Evolutionary conservation across 768 basidiomycete species (phyloP), one percentile per base, ranked within the genome.

Genomic region (Dioszegia aurantiaca): DNA sequence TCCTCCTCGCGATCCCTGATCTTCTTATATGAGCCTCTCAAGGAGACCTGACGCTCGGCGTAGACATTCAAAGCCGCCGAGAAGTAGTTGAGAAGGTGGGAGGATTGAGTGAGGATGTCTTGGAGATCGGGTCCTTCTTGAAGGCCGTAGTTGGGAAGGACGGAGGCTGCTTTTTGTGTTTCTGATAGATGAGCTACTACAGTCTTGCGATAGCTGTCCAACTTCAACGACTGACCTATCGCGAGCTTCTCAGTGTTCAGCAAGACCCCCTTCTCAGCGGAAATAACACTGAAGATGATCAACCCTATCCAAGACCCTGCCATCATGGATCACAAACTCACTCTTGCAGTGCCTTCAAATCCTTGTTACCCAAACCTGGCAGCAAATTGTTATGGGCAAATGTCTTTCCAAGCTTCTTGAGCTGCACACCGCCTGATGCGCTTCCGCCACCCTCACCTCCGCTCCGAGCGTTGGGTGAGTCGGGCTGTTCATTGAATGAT

Each of bases 351-450:
- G 86, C 84, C 26, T 86, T 79, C 3, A 92, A 77, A 73, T 93
- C 91, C 67, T 85, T 84, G 73, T 90, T 91, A 1, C 83, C 83
- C 17, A 80, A 79, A 0, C 84, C 80, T 41, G 90, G 87, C 5
- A 92, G 79, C 3, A 88, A 87, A 1, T 89, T 86, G 70, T 90
- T 91, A 77, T 94, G 91, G 1, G 91, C 91, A 74, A 94, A 83
- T 77, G 86, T 89, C 36, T 86, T 72, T 21, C 65, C 65, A 11
- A 72, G 33, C 41, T 64, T 64, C 44, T 58, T 60, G 4, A 53
- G 39, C 51, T 53, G 51, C 24, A 40, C 51, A 11, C 51, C 51
- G 16, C 61, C 58, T 14, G n/a, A n/a, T n/a, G 61, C 51, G 27
- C 37, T 26, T 4, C 51, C 57, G 12, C 61, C 58, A 5, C 58